These are phyloP conservation scores for Echinosophora koreensis DNA, from an alignment of 306 rosid species.

Conservation along the genomic window DNA sequence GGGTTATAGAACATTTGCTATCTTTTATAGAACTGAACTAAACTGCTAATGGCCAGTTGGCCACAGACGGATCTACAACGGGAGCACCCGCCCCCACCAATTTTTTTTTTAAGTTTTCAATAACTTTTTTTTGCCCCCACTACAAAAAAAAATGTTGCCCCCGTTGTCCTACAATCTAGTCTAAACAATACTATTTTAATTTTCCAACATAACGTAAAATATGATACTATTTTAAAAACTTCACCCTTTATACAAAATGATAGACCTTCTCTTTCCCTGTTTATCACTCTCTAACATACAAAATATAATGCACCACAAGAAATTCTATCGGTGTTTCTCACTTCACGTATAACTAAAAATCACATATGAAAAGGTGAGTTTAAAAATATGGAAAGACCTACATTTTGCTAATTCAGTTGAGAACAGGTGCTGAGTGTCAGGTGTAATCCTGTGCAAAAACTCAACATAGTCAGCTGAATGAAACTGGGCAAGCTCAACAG, in stretches of 20 bases:
- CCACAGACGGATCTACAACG: no score
- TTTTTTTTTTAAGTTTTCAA: no score
- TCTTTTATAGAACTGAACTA: constrained; percentile 20
- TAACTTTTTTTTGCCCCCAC: no score
- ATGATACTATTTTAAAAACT: not conserved
- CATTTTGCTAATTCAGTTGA: constrained; percentile 78
- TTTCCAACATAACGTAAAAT: no score
- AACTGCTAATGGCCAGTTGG: not conserved
- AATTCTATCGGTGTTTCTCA: not conserved
- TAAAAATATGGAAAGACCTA: constrained; percentile 43
- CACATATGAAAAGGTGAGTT: not conserved
- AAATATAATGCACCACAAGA: not conserved
- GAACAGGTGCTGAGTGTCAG: constrained; percentile 87
- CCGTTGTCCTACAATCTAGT: no score
- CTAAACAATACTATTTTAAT: no score
- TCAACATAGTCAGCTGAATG: constrained; percentile 94
- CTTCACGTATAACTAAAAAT: not conserved
- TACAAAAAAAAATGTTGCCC: no score
- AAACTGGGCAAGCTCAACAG: constrained; percentile 99
- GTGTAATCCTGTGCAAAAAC: constrained; percentile 91
- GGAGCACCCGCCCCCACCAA: no score
- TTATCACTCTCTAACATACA: not conserved
- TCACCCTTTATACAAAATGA: constrained; percentile 4
- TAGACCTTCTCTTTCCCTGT: constrained; percentile 10
- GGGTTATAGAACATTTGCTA: constrained; percentile 16